Evolutionary conservation across 495 filamentous ascomycete species (phyloP).

Genomic region (Tricharina praecox): DNA sequence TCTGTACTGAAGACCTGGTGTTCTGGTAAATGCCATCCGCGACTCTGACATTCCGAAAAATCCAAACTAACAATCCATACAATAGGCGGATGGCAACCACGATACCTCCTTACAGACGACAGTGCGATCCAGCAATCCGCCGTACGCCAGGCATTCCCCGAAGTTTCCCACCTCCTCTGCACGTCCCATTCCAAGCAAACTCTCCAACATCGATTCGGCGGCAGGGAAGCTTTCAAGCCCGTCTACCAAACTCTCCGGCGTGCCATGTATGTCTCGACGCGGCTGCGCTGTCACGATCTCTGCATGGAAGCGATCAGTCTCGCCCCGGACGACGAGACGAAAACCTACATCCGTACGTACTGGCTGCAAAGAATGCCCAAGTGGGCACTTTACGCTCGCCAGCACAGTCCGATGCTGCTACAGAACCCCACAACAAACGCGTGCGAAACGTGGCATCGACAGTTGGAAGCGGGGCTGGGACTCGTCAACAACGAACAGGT

Average conservation of each 20-base stretch:
- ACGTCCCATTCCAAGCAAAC: neutral
- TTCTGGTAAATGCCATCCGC: too few species aligned
- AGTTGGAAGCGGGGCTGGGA: neutral
- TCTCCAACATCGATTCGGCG: neutral
- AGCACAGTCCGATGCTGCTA: constrained; percentile 5
- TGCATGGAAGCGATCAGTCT: neutral
- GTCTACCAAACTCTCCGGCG: neutral
- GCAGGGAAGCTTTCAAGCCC: neutral
- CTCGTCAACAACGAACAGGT: neutral
- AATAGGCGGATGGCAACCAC: neutral
- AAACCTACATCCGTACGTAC: constrained; percentile 1
- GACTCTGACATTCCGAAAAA: too few species aligned
- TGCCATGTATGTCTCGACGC: neutral
- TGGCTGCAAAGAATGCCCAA: neutral
- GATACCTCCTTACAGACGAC: constrained; percentile 7
- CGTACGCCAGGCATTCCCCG: constrained; percentile 1
- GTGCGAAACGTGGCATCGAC: constrained; percentile 4
- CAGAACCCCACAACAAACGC: constrained; percentile 1
- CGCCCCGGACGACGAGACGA: neutral
- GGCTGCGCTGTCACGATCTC: neutral
- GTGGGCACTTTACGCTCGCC: neutral
- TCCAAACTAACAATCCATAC: neutral
- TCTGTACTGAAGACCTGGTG: neutral
- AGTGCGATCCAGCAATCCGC: constrained; percentile 2
- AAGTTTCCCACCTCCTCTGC: neutral